Percentiles rank a stretch among this genome's conserved stretches.
Conservation (phyloP, 2,329 filamentous ascomycete genomes). For the Escovopsis sp. region DNA sequence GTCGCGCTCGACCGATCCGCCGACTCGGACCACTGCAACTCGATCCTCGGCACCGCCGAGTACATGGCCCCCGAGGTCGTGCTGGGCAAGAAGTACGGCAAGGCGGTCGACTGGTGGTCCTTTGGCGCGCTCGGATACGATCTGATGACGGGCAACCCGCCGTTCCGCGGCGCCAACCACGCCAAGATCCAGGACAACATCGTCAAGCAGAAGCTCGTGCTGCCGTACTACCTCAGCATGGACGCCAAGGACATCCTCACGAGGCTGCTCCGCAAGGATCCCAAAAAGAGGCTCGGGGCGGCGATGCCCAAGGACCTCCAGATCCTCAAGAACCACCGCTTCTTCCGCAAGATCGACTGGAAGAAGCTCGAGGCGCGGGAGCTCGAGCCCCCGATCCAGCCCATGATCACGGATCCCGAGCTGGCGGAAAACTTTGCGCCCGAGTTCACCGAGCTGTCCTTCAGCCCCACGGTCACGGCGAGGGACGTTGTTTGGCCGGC, state of each 20-base stretch:
- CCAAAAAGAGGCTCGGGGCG: constrained; percentile 72
- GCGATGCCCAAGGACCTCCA: constrained; percentile 80
- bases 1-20: constrained; percentile 57
- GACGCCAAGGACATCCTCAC: constrained; percentile 92
- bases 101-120: constrained; percentile 97
- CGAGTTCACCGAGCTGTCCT: constrained; percentile 77
- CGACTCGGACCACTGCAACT: constrained; percentile 54
- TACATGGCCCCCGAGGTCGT: constrained; percentile 99
- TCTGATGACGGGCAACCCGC: constrained; percentile 79
- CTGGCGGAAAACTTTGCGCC: constrained; percentile 88
- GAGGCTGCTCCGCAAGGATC: constrained; percentile 80
- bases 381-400: constrained; percentile 75
- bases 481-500: constrained; percentile 26
- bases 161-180: constrained; percentile 81
- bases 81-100: constrained; percentile 74
- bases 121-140: constrained; percentile 87
- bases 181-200: constrained; percentile 95
- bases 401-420: constrained; percentile 88
- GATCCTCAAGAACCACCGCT: constrained; percentile 79
- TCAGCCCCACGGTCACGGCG: constrained; percentile 52
- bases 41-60: constrained; percentile 84
- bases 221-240: constrained; percentile 80
- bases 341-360: constrained; percentile 97
- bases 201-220: constrained; percentile 71
- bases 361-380: constrained; percentile 68